These are phyloP conservation scores for Suhomyces sp. DNA, from an alignment of 805 yeast genomes.

Conservation along the genomic window DNA sequence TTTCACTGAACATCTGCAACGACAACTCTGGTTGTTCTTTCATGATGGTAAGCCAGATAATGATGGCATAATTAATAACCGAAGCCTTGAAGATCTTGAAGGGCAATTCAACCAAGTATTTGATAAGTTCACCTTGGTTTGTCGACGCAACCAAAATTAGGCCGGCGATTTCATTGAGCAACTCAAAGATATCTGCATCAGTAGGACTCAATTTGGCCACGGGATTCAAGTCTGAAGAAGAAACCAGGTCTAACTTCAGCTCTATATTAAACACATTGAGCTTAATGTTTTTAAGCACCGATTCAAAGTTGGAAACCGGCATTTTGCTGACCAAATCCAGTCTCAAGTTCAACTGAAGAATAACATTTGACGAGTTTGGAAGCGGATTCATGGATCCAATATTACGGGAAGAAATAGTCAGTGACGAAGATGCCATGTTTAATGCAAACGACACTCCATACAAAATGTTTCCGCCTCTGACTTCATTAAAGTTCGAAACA, in stretches of 20 bases:
- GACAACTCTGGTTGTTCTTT: slow-evolving; percentile 62
- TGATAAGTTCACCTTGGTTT: slow-evolving; percentile 46
- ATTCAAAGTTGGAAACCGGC: slow-evolving; percentile 23
- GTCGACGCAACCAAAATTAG: slow-evolving; percentile 29
- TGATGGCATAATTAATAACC: slow-evolving; percentile 61
- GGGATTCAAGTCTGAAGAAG: neutral
- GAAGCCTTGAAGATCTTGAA: slow-evolving; percentile 60
- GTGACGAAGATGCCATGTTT: slow-evolving; percentile 75
- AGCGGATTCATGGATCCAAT: neutral
- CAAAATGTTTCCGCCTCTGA: slow-evolving; percentile 37
- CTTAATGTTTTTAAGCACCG: slow-evolving; percentile 27
- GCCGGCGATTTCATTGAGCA: slow-evolving; percentile 47
- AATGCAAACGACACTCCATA: slow-evolving; percentile 89
- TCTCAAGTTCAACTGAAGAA: slow-evolving; percentile 77
- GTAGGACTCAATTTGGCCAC: neutral
- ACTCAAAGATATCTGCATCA: slow-evolving; percentile 31
- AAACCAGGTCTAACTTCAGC: slow-evolving; percentile 2
- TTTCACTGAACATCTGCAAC: slow-evolving; percentile 61
- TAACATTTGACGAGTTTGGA: slow-evolving; percentile 60
- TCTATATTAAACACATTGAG: slow-evolving; percentile 20
- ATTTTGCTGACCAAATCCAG: slow-evolving; percentile 34
- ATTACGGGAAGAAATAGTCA: slow-evolving; percentile 15
- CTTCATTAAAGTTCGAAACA: slow-evolving; percentile 41
- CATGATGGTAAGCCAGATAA: slow-evolving; percentile 79
- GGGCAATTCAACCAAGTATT: slow-evolving; percentile 64